Base-by-base conservation (phyloP, 306 rosid species). In the Arachis stenosperma region DNA sequence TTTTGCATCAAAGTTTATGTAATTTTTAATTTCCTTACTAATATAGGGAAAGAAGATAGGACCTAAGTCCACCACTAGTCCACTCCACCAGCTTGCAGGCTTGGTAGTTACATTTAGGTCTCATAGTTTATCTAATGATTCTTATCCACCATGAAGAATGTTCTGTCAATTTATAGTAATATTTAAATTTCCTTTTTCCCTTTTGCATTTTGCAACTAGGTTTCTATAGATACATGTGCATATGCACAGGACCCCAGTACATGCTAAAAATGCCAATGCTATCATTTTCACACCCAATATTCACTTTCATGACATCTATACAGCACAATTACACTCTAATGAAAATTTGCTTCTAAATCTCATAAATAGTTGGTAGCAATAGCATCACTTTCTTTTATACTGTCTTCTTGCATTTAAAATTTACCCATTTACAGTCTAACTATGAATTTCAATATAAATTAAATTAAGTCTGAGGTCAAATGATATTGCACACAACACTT, bases 231-330 rank as follows among this genome's bases (percentile, higher is more conserved):
- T 42, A 61, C 69, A 70, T 14, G 43, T 65, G 75, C 85, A 75
- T 54, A 75, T 74, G 83, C 85, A 70, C 11, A 65, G 80, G 83
- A 43, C 66, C 84, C 78, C 78, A 77, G 70, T 65, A 69, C 65
- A 80, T 61, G 54, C 55, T 56, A 65, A 60, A 76, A 65, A 77
- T 6, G 70, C 77, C 81, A 82, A 74, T 62, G 41, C 65, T 70
- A 77, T 85, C 76, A 74, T 67, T 73, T 74, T 82, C 83, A 64
- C 5, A 5, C 58, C 48, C 33, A 84, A 77, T 77, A 73, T 85
- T 48, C 67, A 46, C 71, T 79, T 71, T 10, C 36, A 47, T 67
- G 33, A 44, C 30, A 67, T 65, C 66, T 29, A 61, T 42, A 68
- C 33, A 77, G 66, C 69, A 71, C 51, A 63, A 50, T 59, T 73